Percentiles rank a stretch among this genome's conserved stretches.
Evolutionary conservation across 495 filamentous ascomycete genomes (phyloP).

Genomic region (Podospora conica): DNA sequence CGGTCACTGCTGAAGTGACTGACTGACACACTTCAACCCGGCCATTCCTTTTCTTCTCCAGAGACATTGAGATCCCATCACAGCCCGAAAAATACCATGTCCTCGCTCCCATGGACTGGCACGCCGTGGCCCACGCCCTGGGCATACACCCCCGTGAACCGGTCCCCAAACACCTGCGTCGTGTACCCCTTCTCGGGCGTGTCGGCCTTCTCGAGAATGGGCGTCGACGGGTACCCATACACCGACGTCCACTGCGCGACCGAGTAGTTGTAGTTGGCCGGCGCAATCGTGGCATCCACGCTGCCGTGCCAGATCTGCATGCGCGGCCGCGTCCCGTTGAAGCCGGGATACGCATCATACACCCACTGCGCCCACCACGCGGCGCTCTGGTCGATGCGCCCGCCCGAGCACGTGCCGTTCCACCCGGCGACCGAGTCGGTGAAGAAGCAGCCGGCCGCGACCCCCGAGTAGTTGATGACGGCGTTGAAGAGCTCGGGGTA

Average conservation of each 20-base stretch:
- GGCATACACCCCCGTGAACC: constrained; percentile 37
- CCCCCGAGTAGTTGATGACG: constrained; percentile 34
- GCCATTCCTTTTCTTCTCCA: not conserved
- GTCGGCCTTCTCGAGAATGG: constrained; percentile 28
- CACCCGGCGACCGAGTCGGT: constrained; percentile 28
- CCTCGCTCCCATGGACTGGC: constrained; percentile 32
- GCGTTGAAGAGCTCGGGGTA: constrained; percentile 41
- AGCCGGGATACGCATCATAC: constrained; percentile 27
- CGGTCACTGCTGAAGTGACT: too few relatives aligned
- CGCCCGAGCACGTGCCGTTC: constrained; percentile 27
- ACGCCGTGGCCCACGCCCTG: constrained; percentile 36
- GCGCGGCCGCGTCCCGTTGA: constrained; percentile 34
- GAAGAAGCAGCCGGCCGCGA: constrained; percentile 35
- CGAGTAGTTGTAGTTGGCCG: constrained; percentile 42
- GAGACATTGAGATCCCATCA: constrained; percentile 1
- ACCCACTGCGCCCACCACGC: constrained; percentile 38
- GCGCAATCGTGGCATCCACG: constrained; percentile 39
- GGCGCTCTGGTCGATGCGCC: constrained; percentile 28
- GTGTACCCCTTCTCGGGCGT: constrained; percentile 33
- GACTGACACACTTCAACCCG: too few relatives aligned
- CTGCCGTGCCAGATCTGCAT: constrained; percentile 55
- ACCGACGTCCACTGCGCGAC: constrained; percentile 51
- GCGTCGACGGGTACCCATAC: constrained; percentile 31
- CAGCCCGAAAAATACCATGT: constrained; percentile 34
- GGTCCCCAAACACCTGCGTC: constrained; percentile 33